A percentile compares a stretch with the other conserved stretches of the same genome.
phyloP scores from a whole-genome alignment of 306 rosid genomes.

The Purshia tridentata region DNA sequence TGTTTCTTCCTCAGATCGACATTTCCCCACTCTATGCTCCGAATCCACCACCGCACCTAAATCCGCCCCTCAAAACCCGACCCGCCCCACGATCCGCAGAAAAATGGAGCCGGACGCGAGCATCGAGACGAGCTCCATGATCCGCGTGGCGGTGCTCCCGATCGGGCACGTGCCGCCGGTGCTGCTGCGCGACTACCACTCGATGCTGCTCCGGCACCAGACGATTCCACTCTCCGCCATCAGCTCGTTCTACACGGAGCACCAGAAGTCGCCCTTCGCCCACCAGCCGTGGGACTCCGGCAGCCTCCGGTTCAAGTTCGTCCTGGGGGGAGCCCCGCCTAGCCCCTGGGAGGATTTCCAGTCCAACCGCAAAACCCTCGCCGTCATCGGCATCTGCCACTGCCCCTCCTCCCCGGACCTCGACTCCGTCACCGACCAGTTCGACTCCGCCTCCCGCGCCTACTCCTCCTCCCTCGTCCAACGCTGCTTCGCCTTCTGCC shows the following conservation, averaged over 20 bases:
- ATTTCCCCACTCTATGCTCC: not conserved
- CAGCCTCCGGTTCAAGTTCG: conserved; percentile 74
- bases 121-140: conserved; percentile 80
- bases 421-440: conserved; percentile 46
- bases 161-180: conserved; percentile 69
- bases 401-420: conserved; percentile 95
- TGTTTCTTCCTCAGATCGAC: not conserved
- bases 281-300: conserved; percentile 95
- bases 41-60: not conserved
- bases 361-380: conserved; percentile 84
- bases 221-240: conserved; percentile 81
- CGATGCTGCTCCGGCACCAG: conserved; percentile 79
- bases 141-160: conserved; percentile 89
- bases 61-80: not conserved
- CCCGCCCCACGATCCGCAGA: not conserved
- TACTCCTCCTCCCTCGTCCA: conserved; percentile 71
- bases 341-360: conserved; percentile 98
- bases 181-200: conserved; percentile 63
- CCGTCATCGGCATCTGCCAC: conserved; percentile 78
- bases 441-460: conserved; percentile 47
- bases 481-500: conserved; percentile 91
- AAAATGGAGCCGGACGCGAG: conserved; percentile 92
- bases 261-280: conserved; percentile 89
- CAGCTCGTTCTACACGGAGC: conserved; percentile 88
- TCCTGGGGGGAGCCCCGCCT: conserved; percentile 77